phyloP scores from a whole-genome alignment of 192 early-diverging fungal species.

The Podila epicladia region DNA sequence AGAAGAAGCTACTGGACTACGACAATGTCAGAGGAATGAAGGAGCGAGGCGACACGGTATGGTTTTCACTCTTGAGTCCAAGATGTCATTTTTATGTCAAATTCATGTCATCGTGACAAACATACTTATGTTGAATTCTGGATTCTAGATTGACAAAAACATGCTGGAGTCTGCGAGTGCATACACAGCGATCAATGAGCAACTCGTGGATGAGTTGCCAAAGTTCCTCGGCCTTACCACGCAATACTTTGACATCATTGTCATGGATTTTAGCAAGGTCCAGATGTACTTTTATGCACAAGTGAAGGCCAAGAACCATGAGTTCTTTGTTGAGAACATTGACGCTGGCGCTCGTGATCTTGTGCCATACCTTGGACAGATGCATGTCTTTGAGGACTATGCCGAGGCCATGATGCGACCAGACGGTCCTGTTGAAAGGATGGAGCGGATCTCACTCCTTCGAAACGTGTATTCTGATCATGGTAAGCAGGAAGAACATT shows the following conservation, averaged over 20 bases:
- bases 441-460: constrained; percentile 24
- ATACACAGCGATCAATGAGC: constrained; percentile 73
- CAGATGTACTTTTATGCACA: constrained; percentile 63
- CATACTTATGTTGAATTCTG: no score
- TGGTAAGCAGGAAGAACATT: constrained; percentile 9
- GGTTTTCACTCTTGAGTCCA: not conserved
- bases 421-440: constrained; percentile 32
- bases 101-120: no score
- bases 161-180: constrained; percentile 71
- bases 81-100: no score
- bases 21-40: constrained; percentile 70
- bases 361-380: constrained; percentile 19
- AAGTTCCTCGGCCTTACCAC: constrained; percentile 64
- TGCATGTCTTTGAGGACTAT: constrained; percentile 52
- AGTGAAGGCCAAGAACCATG: constrained; percentile 52
- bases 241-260: constrained; percentile 69
- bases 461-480: constrained; percentile 19
- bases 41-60: constrained; percentile 66
- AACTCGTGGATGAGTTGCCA: constrained; percentile 80
- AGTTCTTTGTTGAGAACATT: constrained; percentile 46
- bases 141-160: constrained; percentile 66
- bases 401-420: constrained; percentile 18
- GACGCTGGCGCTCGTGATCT: constrained; percentile 36
- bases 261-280: constrained; percentile 62
- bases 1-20: constrained; percentile 77